Evolutionary conservation across 495 filamentous ascomycete genomes (phyloP), one percentile per base, ranked within the genome.

Genomic region (Margaritispora aquatica): DNA sequence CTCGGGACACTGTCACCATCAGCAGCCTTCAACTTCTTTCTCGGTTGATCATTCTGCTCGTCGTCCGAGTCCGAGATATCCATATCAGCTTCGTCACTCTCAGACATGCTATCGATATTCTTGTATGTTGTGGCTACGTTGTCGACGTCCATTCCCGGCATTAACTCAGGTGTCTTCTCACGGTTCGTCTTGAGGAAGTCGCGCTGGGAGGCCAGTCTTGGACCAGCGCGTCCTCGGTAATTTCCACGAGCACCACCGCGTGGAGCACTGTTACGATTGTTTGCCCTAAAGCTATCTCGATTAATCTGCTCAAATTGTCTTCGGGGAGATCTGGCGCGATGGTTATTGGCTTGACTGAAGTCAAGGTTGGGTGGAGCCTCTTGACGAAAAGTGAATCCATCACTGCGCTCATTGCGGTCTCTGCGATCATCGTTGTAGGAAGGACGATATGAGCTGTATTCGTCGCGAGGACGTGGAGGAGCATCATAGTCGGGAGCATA

Each of bases 41-140:
- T 63, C 13, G 69, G 65, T 13, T 71, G 60, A 54, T 82, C 58
- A 15, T 72, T 73, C 36, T 64, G 54, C 36, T 79, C 77, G 1
- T 75, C 74, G 49, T 79, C 77, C 1, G 75, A 74, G 46, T 81
- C 74, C 9, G 76, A 77, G 24, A 76, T 69, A 26, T 85, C 79
- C 87, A 91, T 90, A 11, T 80, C 81, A 3, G 75, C 77, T 68
- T 88, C 86, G 26, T 90, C 89, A 63, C 84, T 88, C 61, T 89
- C 85, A 24, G 87, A 88, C 19, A 90, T 70, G 8, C 88, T 80
- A 8, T 84, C 79, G 0, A 86, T 57, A 15, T 78, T 60, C 46
- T 72, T 68, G 60, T 75, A 80, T 27, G 70, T 80, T 10, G 70
- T 69, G 26, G 70, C 73, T 2, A 69, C 60, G 8, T 67, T 63